These are phyloP conservation scores for Nepenthes gracilis DNA, from an alignment of 148 eudicot species.

Conservation along the genomic window DNA sequence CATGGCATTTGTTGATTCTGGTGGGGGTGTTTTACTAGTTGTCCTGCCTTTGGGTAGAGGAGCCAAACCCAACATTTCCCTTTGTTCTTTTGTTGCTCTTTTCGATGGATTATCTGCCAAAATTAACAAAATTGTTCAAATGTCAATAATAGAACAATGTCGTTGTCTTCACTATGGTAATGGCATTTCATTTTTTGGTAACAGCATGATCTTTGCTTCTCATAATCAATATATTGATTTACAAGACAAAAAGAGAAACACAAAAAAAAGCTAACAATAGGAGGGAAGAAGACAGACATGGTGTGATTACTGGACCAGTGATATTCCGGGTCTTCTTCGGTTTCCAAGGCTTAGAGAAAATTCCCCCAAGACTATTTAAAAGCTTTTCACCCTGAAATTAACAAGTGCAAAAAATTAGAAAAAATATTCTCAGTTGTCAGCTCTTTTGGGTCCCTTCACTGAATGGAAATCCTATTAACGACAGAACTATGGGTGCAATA, in stretches of 20 bases:
- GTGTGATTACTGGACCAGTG: conserved; percentile 43
- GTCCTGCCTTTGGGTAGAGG: conserved; percentile 28
- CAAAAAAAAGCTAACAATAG: background rate
- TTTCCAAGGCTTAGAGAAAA: conserved; percentile 91
- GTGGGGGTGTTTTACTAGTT: conserved; percentile 29
- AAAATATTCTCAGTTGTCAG: background rate
- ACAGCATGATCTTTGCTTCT: too few relatives aligned
- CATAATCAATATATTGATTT: background rate
- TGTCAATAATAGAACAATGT: too few relatives aligned
- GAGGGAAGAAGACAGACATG: conserved; percentile 23
- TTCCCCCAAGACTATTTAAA: conserved; percentile 80
- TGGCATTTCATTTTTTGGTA: too few relatives aligned
- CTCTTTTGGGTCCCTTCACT: background rate
- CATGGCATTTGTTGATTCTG: conserved; percentile 58
- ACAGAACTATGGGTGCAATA: too few relatives aligned
- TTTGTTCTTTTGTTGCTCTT: conserved; percentile 36
- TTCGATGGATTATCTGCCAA: conserved; percentile 23
- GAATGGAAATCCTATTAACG: background rate
- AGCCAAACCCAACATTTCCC: conserved; percentile 57
- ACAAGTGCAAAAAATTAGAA: background rate
- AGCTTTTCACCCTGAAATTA: conserved; percentile 70
- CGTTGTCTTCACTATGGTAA: too few relatives aligned
- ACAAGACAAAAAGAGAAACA: background rate
- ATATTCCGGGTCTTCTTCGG: conserved; percentile 59
- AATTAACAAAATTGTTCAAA: background rate